Percentiles rank a stretch among this genome's conserved stretches.
Conservation (phyloP, 441 rosid species). For the Adansonia gregorii region DNA sequence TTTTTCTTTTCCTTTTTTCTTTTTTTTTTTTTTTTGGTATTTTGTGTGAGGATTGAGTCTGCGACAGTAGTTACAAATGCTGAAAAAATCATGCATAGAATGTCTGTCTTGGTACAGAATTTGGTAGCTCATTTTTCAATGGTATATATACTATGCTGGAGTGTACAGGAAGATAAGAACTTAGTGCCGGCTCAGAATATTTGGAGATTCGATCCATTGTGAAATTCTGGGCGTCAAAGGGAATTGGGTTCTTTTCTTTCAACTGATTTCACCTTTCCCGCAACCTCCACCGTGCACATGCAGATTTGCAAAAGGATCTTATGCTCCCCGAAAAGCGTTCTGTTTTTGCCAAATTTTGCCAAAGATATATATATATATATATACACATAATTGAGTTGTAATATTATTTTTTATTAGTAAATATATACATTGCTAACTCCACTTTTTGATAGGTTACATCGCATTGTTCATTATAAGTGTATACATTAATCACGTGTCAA, state of each 20-base stretch:
- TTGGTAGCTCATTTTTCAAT: slow-evolving; percentile 25
- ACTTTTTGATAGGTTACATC: too few relatives aligned
- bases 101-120: slow-evolving; percentile 41
- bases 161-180: slow-evolving; percentile 45
- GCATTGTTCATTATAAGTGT: too few relatives aligned
- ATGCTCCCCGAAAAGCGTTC: slow-evolving; percentile 27
- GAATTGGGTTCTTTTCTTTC: slow-evolving; percentile 51
- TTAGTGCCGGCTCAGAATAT: slow-evolving; percentile 13
- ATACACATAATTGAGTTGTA: neutral
- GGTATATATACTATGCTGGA: slow-evolving; percentile 28
- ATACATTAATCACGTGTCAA: too few relatives aligned
- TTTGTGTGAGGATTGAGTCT: neutral
- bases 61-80: slow-evolving; percentile 50
- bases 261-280: slow-evolving; percentile 12
- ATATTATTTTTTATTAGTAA: neutral
- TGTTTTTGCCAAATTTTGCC: slow-evolving; percentile 33
- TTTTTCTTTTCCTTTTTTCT: slow-evolving; percentile 32
- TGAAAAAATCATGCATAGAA: slow-evolving; percentile 44
- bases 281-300: slow-evolving; percentile 24
- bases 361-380: neutral
- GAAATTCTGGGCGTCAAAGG: slow-evolving; percentile 21
- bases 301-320: slow-evolving; percentile 41
- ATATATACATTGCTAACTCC: too few relatives aligned
- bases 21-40: too few relatives aligned
- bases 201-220: slow-evolving; percentile 48